Percentiles rank a stretch among this genome's conserved stretches.
These are phyloP conservation scores for Saccharum officinarum DNA, from an alignment of 176 grass and related monocot species.

Conservation along the genomic window DNA sequence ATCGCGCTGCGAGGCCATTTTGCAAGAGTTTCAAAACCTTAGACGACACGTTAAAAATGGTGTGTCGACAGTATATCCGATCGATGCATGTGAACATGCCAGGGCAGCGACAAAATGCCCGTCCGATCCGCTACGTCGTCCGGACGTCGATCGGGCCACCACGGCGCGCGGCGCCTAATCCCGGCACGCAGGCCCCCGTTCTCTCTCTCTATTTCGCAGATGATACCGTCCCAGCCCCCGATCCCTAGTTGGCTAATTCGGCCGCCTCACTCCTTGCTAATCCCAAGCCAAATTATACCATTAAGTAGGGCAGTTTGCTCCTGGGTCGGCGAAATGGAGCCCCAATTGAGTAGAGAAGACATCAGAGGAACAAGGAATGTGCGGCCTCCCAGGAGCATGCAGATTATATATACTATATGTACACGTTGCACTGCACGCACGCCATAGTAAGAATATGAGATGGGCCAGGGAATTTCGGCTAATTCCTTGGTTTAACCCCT, in stretches of 20 bases:
- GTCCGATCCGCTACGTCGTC: too few species aligned
- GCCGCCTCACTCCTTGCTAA: background rate
- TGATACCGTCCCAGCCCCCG: too few species aligned
- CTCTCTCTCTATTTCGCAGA: background rate
- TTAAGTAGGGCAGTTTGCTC: background rate
- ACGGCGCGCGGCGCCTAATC: too few species aligned
- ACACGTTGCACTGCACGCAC: background rate
- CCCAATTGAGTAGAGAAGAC: constrained; percentile 42
- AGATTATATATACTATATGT: background rate
- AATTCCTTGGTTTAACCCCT: background rate
- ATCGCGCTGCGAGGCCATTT: too few species aligned
- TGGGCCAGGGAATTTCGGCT: constrained; percentile 19
- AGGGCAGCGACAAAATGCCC: too few species aligned
- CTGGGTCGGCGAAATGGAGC: background rate
- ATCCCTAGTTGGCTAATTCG: background rate
- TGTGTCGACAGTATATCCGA: too few species aligned
- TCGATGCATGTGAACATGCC: too few species aligned
- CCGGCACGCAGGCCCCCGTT: background rate
- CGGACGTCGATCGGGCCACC: too few species aligned
- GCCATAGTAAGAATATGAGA: background rate
- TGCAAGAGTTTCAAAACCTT: too few species aligned
- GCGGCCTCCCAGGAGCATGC: background rate
- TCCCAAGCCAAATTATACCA: background rate
- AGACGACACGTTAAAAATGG: too few species aligned
- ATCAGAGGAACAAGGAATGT: constrained; percentile 45